phyloP scores from a whole-genome alignment of 2,329 filamentous ascomycete species.

The Metarhizium brunneum region DNA sequence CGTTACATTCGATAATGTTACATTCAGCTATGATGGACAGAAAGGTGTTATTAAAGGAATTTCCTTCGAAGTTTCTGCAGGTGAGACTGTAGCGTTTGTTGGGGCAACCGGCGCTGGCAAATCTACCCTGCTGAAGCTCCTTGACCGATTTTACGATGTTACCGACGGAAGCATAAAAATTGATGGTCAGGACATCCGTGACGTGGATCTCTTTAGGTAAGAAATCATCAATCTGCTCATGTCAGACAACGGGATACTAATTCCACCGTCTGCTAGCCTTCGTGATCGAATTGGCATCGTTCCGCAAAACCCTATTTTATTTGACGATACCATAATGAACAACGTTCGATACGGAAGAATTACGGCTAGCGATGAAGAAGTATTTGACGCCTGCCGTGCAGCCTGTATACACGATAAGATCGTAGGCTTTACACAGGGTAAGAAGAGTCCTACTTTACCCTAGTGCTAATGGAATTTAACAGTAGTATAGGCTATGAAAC shows the following conservation, averaged over 20 bases:
- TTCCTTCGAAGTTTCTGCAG: slow-evolving; percentile 38
- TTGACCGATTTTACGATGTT: slow-evolving; percentile 51
- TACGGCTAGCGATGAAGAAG: slow-evolving; percentile 44
- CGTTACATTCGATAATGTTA: slow-evolving; percentile 45
- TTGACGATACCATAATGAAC: slow-evolving; percentile 50
- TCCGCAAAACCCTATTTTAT: slow-evolving; percentile 45
- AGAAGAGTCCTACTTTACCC: background rate
- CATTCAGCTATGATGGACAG: slow-evolving; percentile 51
- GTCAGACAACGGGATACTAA: slow-evolving; percentile 4
- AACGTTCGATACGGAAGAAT: slow-evolving; percentile 49
- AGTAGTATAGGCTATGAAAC: slow-evolving; percentile 33
- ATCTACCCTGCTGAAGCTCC: slow-evolving; percentile 47
- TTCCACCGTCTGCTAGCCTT: slow-evolving; percentile 24
- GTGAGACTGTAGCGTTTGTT: slow-evolving; percentile 50
- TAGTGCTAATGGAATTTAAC: background rate
- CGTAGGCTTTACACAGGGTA: slow-evolving; percentile 40
- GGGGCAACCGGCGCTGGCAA: slow-evolving; percentile 52
- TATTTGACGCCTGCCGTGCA: slow-evolving; percentile 43
- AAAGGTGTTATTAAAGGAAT: slow-evolving; percentile 47
- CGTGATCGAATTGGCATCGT: slow-evolving; percentile 47
- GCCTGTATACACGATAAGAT: slow-evolving; percentile 52
- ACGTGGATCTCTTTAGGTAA: slow-evolving; percentile 40
- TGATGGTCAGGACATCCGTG: slow-evolving; percentile 47
- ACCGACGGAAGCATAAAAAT: slow-evolving; percentile 42
- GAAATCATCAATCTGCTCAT: background rate